These are phyloP conservation scores for Syncephalis plumigaleata DNA, from an alignment of 371 early-diverging fungal species.

Conservation along the genomic window DNA sequence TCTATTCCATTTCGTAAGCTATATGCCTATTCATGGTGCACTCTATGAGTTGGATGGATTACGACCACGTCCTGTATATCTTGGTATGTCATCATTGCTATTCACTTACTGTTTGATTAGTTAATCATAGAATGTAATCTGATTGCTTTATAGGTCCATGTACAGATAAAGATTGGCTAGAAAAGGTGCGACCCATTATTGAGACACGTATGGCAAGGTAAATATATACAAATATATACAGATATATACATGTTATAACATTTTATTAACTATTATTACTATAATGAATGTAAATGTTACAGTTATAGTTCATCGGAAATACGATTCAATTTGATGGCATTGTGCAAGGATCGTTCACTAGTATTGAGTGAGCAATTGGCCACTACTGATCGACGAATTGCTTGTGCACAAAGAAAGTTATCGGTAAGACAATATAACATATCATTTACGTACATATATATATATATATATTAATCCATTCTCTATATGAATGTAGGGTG, in stretches of 20 bases:
- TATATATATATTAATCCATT: too few relatives aligned
- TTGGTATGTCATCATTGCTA: constrained; percentile 19
- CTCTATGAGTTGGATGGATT: constrained; percentile 83
- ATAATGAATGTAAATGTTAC: too few relatives aligned
- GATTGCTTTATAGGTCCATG: constrained; percentile 36
- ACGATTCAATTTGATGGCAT: constrained; percentile 76
- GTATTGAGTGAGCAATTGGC: constrained; percentile 25
- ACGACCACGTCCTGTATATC: constrained; percentile 42
- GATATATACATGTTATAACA: too few relatives aligned
- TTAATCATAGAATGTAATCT: background rate
- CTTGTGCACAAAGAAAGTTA: constrained; percentile 8
- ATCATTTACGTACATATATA: constrained; percentile 11
- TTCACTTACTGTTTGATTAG: too few relatives aligned
- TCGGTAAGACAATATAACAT: background rate
- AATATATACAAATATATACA: too few relatives aligned
- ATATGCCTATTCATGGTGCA: constrained; percentile 56
- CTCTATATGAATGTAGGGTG: too few relatives aligned
- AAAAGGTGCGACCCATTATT: constrained; percentile 48
- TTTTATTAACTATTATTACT: background rate
- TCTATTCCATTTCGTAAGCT: constrained; percentile 76
- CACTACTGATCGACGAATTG: constrained; percentile 24
- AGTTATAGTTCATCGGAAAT: constrained; percentile 43
- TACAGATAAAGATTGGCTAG: constrained; percentile 45
- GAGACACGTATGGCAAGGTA: constrained; percentile 45
- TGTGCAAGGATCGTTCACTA: constrained; percentile 34